Percentiles rank a stretch among this genome's conserved stretches.
Evolutionary conservation across 768 basidiomycete genomes (phyloP).

Genomic region (Panaeolus cyanescens): DNA sequence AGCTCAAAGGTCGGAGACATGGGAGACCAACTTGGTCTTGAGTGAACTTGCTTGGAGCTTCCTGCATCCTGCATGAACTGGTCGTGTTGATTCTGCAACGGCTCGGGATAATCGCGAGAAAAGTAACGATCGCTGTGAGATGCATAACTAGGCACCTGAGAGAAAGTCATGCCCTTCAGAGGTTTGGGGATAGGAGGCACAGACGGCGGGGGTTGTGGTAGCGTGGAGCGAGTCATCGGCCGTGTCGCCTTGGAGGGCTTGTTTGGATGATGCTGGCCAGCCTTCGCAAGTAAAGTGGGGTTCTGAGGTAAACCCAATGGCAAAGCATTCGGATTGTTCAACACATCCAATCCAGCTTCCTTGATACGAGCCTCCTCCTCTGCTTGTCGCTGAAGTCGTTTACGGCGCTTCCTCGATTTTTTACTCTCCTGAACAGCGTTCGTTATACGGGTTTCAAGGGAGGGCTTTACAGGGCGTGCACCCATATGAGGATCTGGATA

Average conservation of each 20-base stretch:
- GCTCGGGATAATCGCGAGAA: not conserved
- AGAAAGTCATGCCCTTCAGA: not conserved
- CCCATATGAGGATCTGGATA: not conserved
- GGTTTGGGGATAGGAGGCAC: not conserved
- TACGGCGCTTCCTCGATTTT: constrained; percentile 42
- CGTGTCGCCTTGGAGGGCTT: not conserved
- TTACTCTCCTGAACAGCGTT: constrained; percentile 27
- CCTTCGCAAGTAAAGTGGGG: not conserved
- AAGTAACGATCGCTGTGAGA: not conserved
- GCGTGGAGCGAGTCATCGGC: not conserved
- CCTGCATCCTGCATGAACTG: not conserved
- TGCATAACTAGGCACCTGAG: not conserved
- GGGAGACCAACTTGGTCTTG: not conserved
- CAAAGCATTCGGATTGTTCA: constrained; percentile 12
- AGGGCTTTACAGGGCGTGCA: not conserved
- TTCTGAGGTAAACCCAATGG: constrained; percentile 9
- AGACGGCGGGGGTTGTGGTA: not conserved
- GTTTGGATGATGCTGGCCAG: not conserved
- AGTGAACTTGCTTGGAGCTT: not conserved
- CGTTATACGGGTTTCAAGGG: not conserved
- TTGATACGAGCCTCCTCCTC: constrained; percentile 26
- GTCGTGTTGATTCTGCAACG: not conserved
- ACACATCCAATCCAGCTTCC: constrained; percentile 13
- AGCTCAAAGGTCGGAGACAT: not conserved
- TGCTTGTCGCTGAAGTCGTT: constrained; percentile 35